phyloP scores from a whole-genome alignment of 2,329 filamentous ascomycete species.

The Zalaria obscura region DNA sequence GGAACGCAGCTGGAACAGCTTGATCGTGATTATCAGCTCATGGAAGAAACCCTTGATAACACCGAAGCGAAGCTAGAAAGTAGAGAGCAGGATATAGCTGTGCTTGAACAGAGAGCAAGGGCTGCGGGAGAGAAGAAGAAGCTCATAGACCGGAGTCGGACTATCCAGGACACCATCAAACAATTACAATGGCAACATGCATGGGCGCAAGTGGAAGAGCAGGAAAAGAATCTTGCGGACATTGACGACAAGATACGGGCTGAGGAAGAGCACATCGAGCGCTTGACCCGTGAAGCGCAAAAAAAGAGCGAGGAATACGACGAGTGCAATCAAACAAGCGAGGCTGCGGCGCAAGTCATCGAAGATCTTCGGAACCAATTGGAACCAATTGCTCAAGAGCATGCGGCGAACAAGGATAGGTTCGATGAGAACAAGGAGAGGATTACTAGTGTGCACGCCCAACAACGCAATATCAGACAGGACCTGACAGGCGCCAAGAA shows the following conservation, averaged over 20 bases:
- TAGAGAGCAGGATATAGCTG: slow-evolving; percentile 48
- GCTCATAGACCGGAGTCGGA: slow-evolving; percentile 50
- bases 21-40: slow-evolving; percentile 77
- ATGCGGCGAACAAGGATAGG: slow-evolving; percentile 34
- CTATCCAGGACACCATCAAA: slow-evolving; percentile 46
- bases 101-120: slow-evolving; percentile 43
- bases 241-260: slow-evolving; percentile 15
- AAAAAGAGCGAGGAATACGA: slow-evolving; percentile 27
- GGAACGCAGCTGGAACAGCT: slow-evolving; percentile 88
- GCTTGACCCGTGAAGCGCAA: slow-evolving; percentile 30
- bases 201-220: slow-evolving; percentile 76
- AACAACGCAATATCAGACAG: slow-evolving; percentile 52
- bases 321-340: slow-evolving; percentile 25
- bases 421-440: slow-evolving; percentile 25
- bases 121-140: slow-evolving; percentile 52
- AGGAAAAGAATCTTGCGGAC: slow-evolving; percentile 38
- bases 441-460: slow-evolving; percentile 19
- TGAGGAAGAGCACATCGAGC: slow-evolving; percentile 33
- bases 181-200: slow-evolving; percentile 53
- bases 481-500: slow-evolving; percentile 40
- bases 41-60: slow-evolving; percentile 64
- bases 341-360: slow-evolving; percentile 21
- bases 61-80: slow-evolving; percentile 50
- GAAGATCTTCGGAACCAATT: slow-evolving; percentile 21
- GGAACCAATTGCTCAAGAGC: slow-evolving; percentile 31